A percentile compares a stretch with the other conserved stretches of the same genome.
These are phyloP conservation scores for Panaeolus papilionaceus DNA, from an alignment of 768 basidiomycete genomes.

Conservation along the genomic window DNA sequence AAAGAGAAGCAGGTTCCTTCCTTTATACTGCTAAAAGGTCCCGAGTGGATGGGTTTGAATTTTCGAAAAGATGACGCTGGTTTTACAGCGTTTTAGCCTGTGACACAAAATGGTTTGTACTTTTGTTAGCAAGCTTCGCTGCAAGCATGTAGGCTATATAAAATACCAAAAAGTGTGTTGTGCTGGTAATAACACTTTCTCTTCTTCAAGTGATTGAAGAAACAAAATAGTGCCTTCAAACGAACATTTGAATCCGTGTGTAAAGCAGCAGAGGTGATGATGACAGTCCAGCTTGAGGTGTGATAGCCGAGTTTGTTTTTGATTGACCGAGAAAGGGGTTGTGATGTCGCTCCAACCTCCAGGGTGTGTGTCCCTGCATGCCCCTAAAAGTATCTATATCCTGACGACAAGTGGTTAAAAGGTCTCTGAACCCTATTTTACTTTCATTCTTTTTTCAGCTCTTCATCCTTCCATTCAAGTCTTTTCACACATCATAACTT, in stretches of 20 bases:
- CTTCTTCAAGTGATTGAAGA: background rate
- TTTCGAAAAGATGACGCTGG: background rate
- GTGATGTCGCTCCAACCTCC: background rate
- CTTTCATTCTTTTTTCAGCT: too few relatives aligned
- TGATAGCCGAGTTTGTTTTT: conserved; percentile 7
- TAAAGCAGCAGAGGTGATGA: background rate
- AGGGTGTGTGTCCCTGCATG: too few relatives aligned
- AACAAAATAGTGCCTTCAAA: background rate
- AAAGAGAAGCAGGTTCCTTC: background rate
- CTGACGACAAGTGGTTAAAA: too few relatives aligned
- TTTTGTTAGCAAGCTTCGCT: background rate
- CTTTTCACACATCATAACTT: too few relatives aligned
- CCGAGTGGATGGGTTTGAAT: background rate
- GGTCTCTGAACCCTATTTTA: too few relatives aligned
- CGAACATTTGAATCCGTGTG: background rate
- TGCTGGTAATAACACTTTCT: background rate
- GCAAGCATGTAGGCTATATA: background rate
- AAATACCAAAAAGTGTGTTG: background rate
- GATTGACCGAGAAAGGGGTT: conserved; percentile 8
- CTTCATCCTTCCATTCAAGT: too few relatives aligned
- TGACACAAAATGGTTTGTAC: background rate
- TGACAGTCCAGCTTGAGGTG: background rate
- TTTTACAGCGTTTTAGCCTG: background rate
- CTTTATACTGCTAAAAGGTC: background rate
- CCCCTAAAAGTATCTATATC: too few relatives aligned